These are phyloP conservation scores for Aegle marmelos DNA, from an alignment of 345 rosid genomes.

Conservation along the genomic window DNA sequence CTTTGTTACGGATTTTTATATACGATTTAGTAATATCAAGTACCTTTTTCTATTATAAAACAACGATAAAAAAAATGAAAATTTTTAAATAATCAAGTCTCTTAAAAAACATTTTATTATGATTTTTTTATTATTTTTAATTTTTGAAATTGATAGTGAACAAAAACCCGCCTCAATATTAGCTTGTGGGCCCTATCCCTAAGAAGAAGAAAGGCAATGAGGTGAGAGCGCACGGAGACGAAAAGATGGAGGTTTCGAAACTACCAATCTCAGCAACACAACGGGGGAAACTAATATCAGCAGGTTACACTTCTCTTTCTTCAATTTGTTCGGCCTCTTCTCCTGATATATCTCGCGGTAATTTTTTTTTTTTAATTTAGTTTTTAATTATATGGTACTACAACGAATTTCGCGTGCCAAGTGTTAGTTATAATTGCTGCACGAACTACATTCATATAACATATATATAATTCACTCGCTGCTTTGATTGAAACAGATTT, in stretches of 20 bases:
- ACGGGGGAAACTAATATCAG: constrained; percentile 66
- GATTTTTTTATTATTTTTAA: no score
- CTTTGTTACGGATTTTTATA: no score
- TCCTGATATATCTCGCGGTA: constrained; percentile 62
- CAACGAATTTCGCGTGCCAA: constrained; percentile 9
- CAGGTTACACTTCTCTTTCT: constrained; percentile 59
- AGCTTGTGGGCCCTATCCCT: not conserved
- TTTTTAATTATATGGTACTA: no score
- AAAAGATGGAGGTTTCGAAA: constrained; percentile 55
- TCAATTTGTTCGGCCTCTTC: constrained; percentile 56
- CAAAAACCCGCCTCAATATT: not conserved
- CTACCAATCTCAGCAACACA: constrained; percentile 63
- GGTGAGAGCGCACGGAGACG: not conserved
- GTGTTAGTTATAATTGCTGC: constrained; percentile 27
- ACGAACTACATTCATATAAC: not conserved
- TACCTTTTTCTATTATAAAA: no score
- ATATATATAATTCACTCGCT: no score
- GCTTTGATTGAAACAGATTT: constrained; percentile 34
- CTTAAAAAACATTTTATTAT: not conserved
- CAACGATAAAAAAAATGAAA: not conserved
- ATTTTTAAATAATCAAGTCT: not conserved
- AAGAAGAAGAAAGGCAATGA: not conserved
- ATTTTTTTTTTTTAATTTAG: not conserved
- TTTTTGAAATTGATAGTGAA: not conserved
- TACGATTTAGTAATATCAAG: no score